Conservation (phyloP, 1,139 yeast species). For the Trichomonascaceae sp. region DNA sequence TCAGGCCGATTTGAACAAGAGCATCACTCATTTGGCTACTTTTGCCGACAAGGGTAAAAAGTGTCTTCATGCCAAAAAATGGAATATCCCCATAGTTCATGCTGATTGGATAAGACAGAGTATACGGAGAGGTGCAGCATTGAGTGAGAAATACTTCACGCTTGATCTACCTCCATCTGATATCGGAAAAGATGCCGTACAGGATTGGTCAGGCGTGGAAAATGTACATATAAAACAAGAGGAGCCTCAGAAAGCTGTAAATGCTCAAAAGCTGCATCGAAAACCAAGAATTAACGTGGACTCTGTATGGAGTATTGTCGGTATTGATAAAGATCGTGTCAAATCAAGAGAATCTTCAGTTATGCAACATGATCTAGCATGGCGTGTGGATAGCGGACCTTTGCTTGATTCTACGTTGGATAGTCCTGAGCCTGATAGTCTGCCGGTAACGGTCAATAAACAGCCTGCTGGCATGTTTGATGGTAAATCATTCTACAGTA, state of each 20-base stretch:
- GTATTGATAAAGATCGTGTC: constrained; percentile 13
- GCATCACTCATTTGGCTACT: constrained; percentile 44
- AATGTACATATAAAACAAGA: neutral
- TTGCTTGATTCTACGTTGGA: neutral
- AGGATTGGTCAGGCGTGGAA: constrained; percentile 22
- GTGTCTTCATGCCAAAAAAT: constrained; percentile 55
- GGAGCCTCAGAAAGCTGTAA: neutral
- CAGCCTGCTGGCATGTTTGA: constrained; percentile 20
- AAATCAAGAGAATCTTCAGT: neutral
- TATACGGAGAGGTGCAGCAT: constrained; percentile 51
- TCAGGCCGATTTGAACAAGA: constrained; percentile 49
- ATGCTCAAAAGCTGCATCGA: neutral
- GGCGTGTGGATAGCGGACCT: neutral
- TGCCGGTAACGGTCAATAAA: neutral
- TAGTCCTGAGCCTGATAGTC: constrained; percentile 2
- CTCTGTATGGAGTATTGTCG: constrained; percentile 22
- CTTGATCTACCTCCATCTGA: constrained; percentile 31
- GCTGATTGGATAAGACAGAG: constrained; percentile 73
- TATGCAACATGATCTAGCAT: neutral
- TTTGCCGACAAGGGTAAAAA: constrained; percentile 53
- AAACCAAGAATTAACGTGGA: constrained; percentile 13
- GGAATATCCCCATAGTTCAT: constrained; percentile 66
- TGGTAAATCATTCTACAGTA: constrained; percentile 18
- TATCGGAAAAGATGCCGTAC: constrained; percentile 46
- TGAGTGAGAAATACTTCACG: constrained; percentile 46